Evolutionary conservation across 2,329 filamentous ascomycete species (phyloP).

Genomic region (Tetracladium maxilliforme): DNA sequence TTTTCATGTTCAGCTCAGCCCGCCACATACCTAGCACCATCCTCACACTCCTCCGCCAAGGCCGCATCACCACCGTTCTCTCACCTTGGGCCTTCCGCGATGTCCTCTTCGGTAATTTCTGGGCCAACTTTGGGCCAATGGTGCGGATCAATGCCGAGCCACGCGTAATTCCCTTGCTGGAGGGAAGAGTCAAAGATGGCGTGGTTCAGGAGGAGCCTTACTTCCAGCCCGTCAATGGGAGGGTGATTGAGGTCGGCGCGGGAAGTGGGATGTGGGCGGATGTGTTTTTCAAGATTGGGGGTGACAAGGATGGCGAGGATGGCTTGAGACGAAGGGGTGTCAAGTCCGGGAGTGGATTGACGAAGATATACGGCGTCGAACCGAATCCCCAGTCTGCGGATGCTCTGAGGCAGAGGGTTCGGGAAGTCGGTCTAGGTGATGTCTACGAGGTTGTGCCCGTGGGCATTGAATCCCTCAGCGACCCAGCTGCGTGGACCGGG

Average conservation of each 20-base stretch:
- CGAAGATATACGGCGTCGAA: conserved; percentile 45
- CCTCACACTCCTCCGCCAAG: conserved; percentile 19
- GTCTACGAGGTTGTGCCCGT: conserved; percentile 47
- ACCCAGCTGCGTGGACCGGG: no score
- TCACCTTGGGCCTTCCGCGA: conserved; percentile 21
- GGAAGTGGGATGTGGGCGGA: conserved; percentile 46
- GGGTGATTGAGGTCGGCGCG: conserved; percentile 39
- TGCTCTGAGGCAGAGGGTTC: conserved; percentile 28
- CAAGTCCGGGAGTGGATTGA: conserved; percentile 10
- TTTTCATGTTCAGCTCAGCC: conserved; percentile 33
- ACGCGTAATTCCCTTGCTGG: conserved; percentile 36
- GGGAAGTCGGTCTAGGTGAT: conserved; percentile 34
- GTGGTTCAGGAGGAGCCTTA: conserved; percentile 1
- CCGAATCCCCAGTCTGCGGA: conserved; percentile 40
- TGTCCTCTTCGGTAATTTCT: conserved; percentile 47
- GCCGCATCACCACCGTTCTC: conserved; percentile 21
- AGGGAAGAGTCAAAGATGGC: conserved; percentile 24
- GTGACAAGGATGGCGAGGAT: conserved; percentile 4
- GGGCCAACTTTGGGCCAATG: conserved; percentile 35
- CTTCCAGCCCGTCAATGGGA: conserved; percentile 7
- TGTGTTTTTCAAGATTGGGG: conserved; percentile 22
- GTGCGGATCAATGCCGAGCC: conserved; percentile 25
- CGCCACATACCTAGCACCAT: conserved; percentile 37
- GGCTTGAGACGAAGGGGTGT: neutral
- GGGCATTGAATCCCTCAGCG: no score